Conservation (phyloP, 257 asterid genomes). For the Verbascum thapsus region DNA sequence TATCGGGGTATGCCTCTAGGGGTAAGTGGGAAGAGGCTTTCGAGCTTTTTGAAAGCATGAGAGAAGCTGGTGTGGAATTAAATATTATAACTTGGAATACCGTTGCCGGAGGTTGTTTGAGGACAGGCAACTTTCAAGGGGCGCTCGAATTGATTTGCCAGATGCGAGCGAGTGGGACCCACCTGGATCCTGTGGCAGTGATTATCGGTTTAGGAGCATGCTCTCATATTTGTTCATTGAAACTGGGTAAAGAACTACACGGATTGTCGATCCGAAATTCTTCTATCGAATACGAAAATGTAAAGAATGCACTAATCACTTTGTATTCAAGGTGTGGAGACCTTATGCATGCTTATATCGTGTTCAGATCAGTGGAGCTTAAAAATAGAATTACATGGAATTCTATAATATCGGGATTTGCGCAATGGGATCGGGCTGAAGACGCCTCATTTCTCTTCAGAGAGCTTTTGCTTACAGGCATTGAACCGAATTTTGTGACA, state of each 20-base stretch:
- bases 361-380: slow-evolving; percentile 53
- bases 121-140: slow-evolving; percentile 50
- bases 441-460: slow-evolving; percentile 69
- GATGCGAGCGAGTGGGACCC: slow-evolving; percentile 44
- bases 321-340: slow-evolving; percentile 78
- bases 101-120: slow-evolving; percentile 72
- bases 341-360: slow-evolving; percentile 53
- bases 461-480: slow-evolving; percentile 55
- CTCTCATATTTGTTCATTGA: slow-evolving; percentile 60
- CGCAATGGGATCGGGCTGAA: slow-evolving; percentile 58
- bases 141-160: slow-evolving; percentile 64
- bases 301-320: slow-evolving; percentile 63
- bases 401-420: slow-evolving; percentile 75
- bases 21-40: slow-evolving; percentile 76
- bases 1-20: slow-evolving; percentile 68
- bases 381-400: slow-evolving; percentile 70
- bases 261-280: slow-evolving; percentile 64
- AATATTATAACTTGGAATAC: slow-evolving; percentile 72
- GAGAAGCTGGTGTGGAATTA: slow-evolving; percentile 39
- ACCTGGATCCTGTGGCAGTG: slow-evolving; percentile 72
- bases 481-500: slow-evolving; percentile 72
- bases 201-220: slow-evolving; percentile 76
- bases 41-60: slow-evolving; percentile 68
- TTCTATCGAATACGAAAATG: slow-evolving; percentile 49
- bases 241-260: slow-evolving; percentile 72